Evolutionary conservation across 257 asterid species (phyloP).

Genomic region (Catharanthus roseus): DNA sequence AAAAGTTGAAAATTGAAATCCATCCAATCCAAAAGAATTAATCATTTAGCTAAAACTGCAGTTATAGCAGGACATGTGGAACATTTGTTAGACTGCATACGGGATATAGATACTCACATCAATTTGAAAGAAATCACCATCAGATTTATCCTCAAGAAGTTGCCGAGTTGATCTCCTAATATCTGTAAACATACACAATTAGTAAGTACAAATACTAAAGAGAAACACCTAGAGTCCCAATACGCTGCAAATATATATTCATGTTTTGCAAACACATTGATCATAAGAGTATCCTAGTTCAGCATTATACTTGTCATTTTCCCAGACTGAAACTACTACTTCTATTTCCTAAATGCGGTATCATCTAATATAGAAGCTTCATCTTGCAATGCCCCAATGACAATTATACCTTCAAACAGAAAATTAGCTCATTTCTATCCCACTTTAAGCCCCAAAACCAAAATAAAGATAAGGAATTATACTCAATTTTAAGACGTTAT

Average conservation of each 20-base stretch:
- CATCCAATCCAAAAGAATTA: conserved; percentile 5
- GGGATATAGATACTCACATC: conserved; percentile 50
- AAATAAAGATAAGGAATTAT: background rate
- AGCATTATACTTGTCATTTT: background rate
- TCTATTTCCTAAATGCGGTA: background rate
- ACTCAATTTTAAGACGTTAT: background rate
- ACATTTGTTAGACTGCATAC: background rate
- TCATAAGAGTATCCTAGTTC: background rate
- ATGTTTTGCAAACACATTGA: background rate
- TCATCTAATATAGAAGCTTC: background rate
- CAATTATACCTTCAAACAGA: background rate
- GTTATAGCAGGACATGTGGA: background rate
- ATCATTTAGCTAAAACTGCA: background rate
- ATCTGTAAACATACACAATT: conserved; percentile 41
- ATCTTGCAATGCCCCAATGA: background rate
- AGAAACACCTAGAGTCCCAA: background rate
- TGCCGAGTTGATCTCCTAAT: conserved; percentile 76
- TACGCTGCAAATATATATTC: background rate
- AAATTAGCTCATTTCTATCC: no score
- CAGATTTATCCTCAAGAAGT: conserved; percentile 66
- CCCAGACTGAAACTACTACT: background rate
- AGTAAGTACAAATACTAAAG: background rate
- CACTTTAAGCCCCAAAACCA: background rate
- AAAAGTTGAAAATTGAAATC: conserved; percentile 15
- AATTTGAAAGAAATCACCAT: conserved; percentile 78